A percentile compares a stretch with the other conserved stretches of the same genome.
Conservation (phyloP, 495 filamentous ascomycete genomes). For the Xylaria intraflava region DNA sequence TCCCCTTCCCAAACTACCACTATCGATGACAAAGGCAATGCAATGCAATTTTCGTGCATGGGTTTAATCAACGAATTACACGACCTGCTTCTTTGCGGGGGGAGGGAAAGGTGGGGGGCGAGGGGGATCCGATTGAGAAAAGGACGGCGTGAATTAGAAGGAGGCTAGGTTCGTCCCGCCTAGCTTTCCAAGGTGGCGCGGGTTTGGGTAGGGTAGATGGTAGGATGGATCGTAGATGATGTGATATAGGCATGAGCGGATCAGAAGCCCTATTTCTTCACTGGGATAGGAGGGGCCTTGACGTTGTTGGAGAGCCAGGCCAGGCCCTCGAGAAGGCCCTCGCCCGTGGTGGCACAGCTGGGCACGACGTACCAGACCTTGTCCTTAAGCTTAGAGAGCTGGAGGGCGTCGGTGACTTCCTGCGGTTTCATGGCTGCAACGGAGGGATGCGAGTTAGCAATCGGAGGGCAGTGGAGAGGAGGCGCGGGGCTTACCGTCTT, state of each 20-base stretch:
- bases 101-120: neutral
- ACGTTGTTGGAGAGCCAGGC: slow-evolving; percentile 92
- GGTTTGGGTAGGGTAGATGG: slow-evolving; percentile 5
- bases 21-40: neutral
- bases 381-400: slow-evolving; percentile 79
- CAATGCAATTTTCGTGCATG: neutral
- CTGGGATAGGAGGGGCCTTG: slow-evolving; percentile 58
- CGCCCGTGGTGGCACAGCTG: slow-evolving; percentile 87
- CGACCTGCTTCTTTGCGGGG: neutral
- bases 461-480: neutral
- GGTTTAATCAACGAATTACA: neutral
- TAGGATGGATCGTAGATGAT: slow-evolving; percentile 15
- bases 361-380: slow-evolving; percentile 96
- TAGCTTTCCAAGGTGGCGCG: neutral
- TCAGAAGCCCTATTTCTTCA: slow-evolving; percentile 40
- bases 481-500: slow-evolving; percentile 57
- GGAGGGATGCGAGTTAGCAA: neutral
- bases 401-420: slow-evolving; percentile 78
- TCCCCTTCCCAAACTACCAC: neutral
- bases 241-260: neutral
- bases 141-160: neutral
- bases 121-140: neutral
- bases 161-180: neutral
- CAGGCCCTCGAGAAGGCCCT: slow-evolving; percentile 89
- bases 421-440: slow-evolving; percentile 71